phyloP scores from a whole-genome alignment of 768 basidiomycete genomes.

The Kwoniella sp. region DNA sequence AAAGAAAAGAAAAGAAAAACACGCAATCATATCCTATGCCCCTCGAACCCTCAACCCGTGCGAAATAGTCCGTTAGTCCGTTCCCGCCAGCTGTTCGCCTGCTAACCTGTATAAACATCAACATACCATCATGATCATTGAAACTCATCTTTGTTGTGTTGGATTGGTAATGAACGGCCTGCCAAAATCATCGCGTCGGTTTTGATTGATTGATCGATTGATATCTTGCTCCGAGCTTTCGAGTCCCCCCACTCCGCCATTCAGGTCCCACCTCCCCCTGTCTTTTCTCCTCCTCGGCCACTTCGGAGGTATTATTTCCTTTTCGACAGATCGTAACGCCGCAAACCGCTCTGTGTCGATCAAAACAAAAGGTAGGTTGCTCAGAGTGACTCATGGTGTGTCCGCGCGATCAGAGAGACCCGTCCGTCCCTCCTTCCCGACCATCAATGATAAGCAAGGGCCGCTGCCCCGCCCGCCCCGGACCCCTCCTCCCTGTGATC shows the following conservation, averaged over 20 bases:
- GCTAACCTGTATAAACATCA: too few relatives aligned
- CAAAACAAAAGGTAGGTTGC: not conserved
- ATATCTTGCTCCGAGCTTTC: too few relatives aligned
- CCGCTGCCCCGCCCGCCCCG: not conserved
- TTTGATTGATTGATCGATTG: too few relatives aligned
- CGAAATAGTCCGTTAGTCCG: too few relatives aligned
- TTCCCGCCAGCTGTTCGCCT: too few relatives aligned
- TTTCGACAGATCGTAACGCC: not conserved
- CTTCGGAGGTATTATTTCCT: not conserved
- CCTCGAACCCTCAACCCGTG: too few relatives aligned
- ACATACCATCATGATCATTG: too few relatives aligned
- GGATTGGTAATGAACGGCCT: too few relatives aligned
- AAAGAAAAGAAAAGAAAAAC: too few relatives aligned
- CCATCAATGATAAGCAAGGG: not conserved
- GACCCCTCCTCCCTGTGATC: not conserved
- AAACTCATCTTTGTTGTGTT: too few relatives aligned
- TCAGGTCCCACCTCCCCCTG: not conserved
- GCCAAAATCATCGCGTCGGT: too few relatives aligned
- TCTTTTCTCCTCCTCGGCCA: not conserved
- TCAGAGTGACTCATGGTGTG: not conserved
- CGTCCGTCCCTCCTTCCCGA: not conserved
- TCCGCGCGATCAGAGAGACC: not conserved
- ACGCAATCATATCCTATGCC: too few relatives aligned
- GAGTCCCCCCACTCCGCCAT: not conserved
- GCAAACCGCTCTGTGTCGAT: not conserved